Conservation (phyloP, 495 filamentous ascomycete genomes). For the Neurospora sp. region DNA sequence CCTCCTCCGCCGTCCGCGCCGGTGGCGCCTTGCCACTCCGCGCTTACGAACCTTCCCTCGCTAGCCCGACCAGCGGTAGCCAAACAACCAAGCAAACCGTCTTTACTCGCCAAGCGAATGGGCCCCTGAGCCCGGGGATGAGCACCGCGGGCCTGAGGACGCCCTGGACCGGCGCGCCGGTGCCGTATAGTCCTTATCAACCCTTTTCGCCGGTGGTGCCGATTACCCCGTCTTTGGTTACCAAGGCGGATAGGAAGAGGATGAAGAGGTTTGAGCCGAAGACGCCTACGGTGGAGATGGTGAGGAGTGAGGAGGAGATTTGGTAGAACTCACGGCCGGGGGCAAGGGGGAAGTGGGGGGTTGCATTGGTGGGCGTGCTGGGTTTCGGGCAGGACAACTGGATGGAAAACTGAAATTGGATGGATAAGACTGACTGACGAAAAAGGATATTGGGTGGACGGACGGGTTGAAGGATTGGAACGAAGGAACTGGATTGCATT, state of each 20-base stretch:
- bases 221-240: constrained; percentile 69
- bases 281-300: constrained; percentile 44
- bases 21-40: constrained; percentile 51
- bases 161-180: constrained; percentile 63
- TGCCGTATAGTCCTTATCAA: constrained; percentile 85
- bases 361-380: too few relatives aligned
- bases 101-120: constrained; percentile 48
- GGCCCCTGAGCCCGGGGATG: constrained; percentile 34
- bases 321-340: constrained; percentile 27
- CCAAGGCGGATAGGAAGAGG: constrained; percentile 61
- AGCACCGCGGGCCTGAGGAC: constrained; percentile 36
- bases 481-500: too few relatives aligned
- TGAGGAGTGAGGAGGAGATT: constrained; percentile 41
- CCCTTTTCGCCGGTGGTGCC: constrained; percentile 82
- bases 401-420: too few relatives aligned
- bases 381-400: too few relatives aligned
- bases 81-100: constrained; percentile 67
- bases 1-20: constrained; percentile 28
- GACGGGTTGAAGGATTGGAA: too few relatives aligned
- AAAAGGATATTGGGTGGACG: too few relatives aligned
- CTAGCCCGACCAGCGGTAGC: constrained; percentile 13
- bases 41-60: constrained; percentile 45
- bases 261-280: constrained; percentile 51
- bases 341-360: too few relatives aligned
- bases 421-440: too few relatives aligned